Evolutionary conservation across 2,329 filamentous ascomycete species (phyloP), one percentile per base, ranked within the genome.

Genomic region (Penicillium sp.): DNA sequence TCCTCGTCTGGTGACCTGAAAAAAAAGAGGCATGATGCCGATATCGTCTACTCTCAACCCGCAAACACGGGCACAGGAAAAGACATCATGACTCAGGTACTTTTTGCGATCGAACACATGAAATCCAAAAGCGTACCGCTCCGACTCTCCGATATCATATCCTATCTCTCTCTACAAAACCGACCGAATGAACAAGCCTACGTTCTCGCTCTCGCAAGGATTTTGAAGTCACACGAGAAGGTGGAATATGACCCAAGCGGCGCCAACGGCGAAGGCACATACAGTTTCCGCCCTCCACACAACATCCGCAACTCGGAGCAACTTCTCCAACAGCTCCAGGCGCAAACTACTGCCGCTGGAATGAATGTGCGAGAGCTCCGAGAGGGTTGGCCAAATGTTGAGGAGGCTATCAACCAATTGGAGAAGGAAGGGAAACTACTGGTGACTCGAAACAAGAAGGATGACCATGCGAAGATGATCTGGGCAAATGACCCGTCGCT

Each of bases 301-400:
- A 88, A 90, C 60, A 93, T 99, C 59, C 88, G 86, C 66, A 88
- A 86, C 68, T 86, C 88, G 58, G 87, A 89, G 39, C 87, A 92
- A 67, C 84, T 99, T 54, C 85, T 96, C 54, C 85, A 84, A 54
- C 89, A 91, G 71, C 84, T 99, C 31, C 92, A 96, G 76, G 82
- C 83, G 53, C 92, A 93, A 76, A 86, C 85, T 52, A 92, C 92
- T 58, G 90, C 91, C 1, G 87, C 89, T 63, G 92, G 91, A 13
- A 85, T 98, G 54, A 83, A 83, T 37, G 91, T 98, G 61, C 92
- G 92, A 73, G 92, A 97, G 68, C 84, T 99, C 60, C 96, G 96
- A 77, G 95, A 99, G 72, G 95, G 95, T 62, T 99, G 95, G 95
- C 87, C 89, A 25, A 88, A 89, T 67, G 96, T 92, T 69, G 87